Conservation (phyloP, 257 asterid genomes). For the Craterostigma plantagineum region DNA sequence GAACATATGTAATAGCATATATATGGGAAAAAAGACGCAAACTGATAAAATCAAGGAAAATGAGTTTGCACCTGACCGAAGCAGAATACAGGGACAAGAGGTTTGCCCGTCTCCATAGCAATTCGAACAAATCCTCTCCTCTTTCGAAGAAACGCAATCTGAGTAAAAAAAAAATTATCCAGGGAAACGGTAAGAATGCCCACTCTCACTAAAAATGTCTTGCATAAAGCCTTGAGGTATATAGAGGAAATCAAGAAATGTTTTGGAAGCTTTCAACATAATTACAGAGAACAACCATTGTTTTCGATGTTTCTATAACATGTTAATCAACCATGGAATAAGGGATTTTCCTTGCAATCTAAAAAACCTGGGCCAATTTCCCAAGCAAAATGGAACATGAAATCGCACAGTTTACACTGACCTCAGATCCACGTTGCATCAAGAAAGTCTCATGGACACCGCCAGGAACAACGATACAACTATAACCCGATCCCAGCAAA, state of each 20-base stretch:
- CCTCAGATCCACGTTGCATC: conserved; percentile 92
- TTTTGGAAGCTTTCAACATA: not conserved
- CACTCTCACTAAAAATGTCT: not conserved
- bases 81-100: conserved; percentile 96
- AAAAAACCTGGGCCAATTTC: not conserved
- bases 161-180: conserved; percentile 7
- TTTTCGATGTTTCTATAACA: too few species aligned
- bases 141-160: conserved; percentile 49
- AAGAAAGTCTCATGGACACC: conserved; percentile 72
- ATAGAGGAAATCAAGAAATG: conserved; percentile 1
- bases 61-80: conserved; percentile 61
- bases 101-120: conserved; percentile 79
- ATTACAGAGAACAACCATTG: too few species aligned
- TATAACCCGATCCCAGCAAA: conserved; percentile 63
- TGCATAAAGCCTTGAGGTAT: not conserved
- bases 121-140: conserved; percentile 84
- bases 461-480: conserved; percentile 90
- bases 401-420: conserved; percentile 11
- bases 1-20: too few species aligned
- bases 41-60: conserved; percentile 4
- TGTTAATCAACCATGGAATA: too few species aligned
- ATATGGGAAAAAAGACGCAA: not conserved
- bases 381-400: conserved; percentile 8
- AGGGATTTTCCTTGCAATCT: too few species aligned
- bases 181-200: conserved; percentile 8